Conservation (phyloP, 306 rosid species). For the Rosa multiflora region DNA sequence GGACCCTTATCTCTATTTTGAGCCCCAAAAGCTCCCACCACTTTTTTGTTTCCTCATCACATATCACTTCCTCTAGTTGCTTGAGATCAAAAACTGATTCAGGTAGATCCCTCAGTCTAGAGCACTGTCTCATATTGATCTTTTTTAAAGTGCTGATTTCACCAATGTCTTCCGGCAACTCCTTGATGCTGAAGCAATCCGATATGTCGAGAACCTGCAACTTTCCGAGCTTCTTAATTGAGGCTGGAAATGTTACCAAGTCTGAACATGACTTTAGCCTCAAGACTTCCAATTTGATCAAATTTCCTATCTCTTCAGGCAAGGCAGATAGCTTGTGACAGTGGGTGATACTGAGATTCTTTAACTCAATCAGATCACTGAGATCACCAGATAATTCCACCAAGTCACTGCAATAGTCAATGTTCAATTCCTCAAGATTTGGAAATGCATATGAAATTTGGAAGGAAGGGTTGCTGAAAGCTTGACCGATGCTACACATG, state of each 20-base stretch:
- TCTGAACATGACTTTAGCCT: conserved; percentile 47
- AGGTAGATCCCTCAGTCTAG: conserved; percentile 36
- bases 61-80: conserved; percentile 31
- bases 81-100: conserved; percentile 33
- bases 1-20: too few relatives aligned
- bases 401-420: conserved; percentile 57
- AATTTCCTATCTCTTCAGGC: conserved; percentile 37
- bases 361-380: conserved; percentile 30
- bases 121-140: conserved; percentile 39
- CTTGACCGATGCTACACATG: conserved; percentile 54
- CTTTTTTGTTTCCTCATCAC: too few relatives aligned
- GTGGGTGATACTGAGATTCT: conserved; percentile 50
- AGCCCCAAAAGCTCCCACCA: too few relatives aligned
- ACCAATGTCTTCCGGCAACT: conserved; percentile 46
- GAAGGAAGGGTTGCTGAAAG: conserved; percentile 31
- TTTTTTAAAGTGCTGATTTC: conserved; percentile 30
- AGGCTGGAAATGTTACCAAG: conserved; percentile 40
- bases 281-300: conserved; percentile 43
- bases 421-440: conserved; percentile 47
- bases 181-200: conserved; percentile 37
- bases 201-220: conserved; percentile 50
- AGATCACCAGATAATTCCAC: conserved; percentile 43
- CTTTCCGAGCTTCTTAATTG: conserved; percentile 24
- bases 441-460: conserved; percentile 41
- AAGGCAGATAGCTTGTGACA: conserved; percentile 50